Evolutionary conservation across 1,284 basidiomycete species (phyloP).

Genomic region (Pyrrhoderma noxium): DNA sequence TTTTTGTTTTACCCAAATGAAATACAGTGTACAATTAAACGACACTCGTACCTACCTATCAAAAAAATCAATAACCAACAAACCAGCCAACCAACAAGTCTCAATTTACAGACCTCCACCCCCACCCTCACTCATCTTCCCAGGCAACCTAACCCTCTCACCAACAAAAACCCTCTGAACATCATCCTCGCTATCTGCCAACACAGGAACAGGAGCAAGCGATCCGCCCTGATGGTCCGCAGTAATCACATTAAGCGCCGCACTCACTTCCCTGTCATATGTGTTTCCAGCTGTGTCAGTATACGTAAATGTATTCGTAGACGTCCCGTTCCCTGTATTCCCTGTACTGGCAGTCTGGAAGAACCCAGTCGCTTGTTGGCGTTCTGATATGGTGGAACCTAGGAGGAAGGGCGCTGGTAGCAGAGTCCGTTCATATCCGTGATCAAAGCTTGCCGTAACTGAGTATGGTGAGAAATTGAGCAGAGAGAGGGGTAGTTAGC

Average conservation of each 20-base stretch:
- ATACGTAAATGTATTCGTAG: constrained; percentile 60
- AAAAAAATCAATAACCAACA: too few species aligned
- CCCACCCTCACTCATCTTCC: constrained; percentile 9
- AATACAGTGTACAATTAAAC: too few species aligned
- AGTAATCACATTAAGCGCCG: constrained; percentile 53
- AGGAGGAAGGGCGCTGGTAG: constrained; percentile 52
- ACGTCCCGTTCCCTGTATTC: constrained; percentile 61
- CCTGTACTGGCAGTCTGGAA: constrained; percentile 40
- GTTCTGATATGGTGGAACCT: constrained; percentile 48
- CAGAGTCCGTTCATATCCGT: constrained; percentile 56
- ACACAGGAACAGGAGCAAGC: constrained; percentile 26
- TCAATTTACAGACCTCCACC: neutral
- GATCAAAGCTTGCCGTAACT: constrained; percentile 55
- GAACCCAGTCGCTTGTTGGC: constrained; percentile 51
- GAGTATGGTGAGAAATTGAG: too few species aligned
- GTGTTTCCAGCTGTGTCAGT: constrained; percentile 53
- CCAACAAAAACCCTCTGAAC: constrained; percentile 14
- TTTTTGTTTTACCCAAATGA: too few species aligned
- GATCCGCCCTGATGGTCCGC: constrained; percentile 51
- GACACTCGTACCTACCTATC: too few species aligned
- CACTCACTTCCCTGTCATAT: constrained; percentile 52
- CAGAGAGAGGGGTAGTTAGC: neutral
- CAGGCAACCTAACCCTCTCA: constrained; percentile 22
- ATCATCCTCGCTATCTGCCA: neutral
- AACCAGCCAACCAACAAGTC: too few species aligned